Base-by-base conservation (phyloP, 371 early-diverging fungal species). In the Syncephalis fuscata region DNA sequence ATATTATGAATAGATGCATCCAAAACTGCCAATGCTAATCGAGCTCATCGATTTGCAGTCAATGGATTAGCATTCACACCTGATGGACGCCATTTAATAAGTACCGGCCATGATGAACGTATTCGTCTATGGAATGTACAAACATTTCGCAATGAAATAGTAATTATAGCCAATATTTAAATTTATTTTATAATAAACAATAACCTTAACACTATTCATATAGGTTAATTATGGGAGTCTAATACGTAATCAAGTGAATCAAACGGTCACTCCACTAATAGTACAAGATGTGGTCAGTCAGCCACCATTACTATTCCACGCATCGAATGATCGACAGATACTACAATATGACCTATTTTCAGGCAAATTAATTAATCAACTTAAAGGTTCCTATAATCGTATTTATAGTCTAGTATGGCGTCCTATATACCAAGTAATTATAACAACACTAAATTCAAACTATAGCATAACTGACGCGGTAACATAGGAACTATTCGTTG, bases 111-210 rank as follows among this genome's bases (percentile, higher is more conserved):
- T 40, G 90, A 88, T 62, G 74, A 80, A 51, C 69, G 65, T 48
- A 67, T 85, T 48, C 80, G 83, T 39, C 57, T 82, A 27, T 92
- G 90, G 89, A 78, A 88, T 64, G 63, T 81, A n/a, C 54, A 64
- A 38, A 74, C 70, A 7, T 82, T 81, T 19, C 65, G 59, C 19
- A 74, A 80, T 52, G 69, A 70, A 7, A 60, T 81, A 39, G 74
- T 78, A 17, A 76, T 3, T 19, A 5, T 7, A n/a, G n/a, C n/a
- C 37, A 37, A 37, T 7, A 15, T 37, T 37, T 15, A 37, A 37
- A 7, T 37, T 37, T 7, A 37, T 37, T 9, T 9, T 15, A 37
- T 37, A 37, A 37, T 37, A 37, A 9, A 37, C 15, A 7, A 9
- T 37, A 37, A n/a, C n/a, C n/a, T n/a, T n/a, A n/a, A n/a, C n/a